Conservation (phyloP, 371 early-diverging fungal species). For the Rhizopus delemar region DNA sequence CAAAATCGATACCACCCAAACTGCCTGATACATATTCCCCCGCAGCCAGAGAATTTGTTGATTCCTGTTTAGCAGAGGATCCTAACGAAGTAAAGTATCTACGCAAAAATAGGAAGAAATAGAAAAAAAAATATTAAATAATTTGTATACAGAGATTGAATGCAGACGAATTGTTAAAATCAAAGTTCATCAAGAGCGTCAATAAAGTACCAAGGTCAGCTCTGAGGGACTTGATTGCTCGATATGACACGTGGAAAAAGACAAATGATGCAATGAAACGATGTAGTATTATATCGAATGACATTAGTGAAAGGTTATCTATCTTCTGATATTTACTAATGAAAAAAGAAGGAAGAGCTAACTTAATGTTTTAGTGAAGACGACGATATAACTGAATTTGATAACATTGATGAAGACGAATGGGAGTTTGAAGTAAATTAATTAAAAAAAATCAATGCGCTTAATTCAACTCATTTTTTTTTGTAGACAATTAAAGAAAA, state of each 20-base stretch:
- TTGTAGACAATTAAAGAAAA: conserved; percentile 6
- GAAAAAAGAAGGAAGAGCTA: neutral
- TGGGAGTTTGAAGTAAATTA: conserved; percentile 52
- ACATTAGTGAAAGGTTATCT: conserved; percentile 42
- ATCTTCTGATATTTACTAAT: neutral
- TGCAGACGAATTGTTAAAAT: conserved; percentile 61
- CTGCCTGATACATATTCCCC: conserved; percentile 74
- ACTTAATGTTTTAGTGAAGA: conserved; percentile 16
- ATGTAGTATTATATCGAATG: conserved; percentile 43
- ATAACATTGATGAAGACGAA: conserved; percentile 33
- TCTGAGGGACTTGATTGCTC: conserved; percentile 51
- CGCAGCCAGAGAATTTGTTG: conserved; percentile 89
- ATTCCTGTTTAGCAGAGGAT: conserved; percentile 82
- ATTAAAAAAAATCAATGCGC: neutral
- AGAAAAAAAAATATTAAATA: neutral
- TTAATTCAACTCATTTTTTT: neutral
- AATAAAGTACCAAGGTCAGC: conserved; percentile 47
- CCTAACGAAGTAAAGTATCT: conserved; percentile 69
- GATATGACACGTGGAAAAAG: conserved; percentile 56
- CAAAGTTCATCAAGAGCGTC: conserved; percentile 57
- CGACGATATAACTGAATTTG: conserved; percentile 28
- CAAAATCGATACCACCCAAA: conserved; percentile 69
- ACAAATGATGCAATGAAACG: conserved; percentile 44
- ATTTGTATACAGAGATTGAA: conserved; percentile 49
- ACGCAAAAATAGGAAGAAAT: neutral